Evolutionary conservation across 139 green algal genomes (phyloP), one percentile per base, ranked within the genome.

Genomic region (Chlorella sp.): DNA sequence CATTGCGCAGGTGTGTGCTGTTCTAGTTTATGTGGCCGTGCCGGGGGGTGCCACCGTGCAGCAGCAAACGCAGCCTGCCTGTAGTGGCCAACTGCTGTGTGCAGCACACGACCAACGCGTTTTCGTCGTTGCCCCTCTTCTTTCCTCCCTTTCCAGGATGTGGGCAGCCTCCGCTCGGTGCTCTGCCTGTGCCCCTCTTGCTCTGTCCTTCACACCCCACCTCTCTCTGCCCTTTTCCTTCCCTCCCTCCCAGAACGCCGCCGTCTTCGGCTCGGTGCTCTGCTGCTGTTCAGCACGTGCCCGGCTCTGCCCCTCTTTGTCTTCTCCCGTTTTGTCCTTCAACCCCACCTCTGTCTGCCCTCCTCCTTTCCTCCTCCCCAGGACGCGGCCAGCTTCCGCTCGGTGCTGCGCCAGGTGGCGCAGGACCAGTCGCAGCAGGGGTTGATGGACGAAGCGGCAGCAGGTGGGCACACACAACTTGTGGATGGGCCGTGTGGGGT

Each of bases 1-100:
- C 89, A 94, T 97, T 57, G 94, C 94, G 28, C 81, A 95, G 42
- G 95, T 39, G 42, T 5, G 34, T 77, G 48, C n/a, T 28, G 3
- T 14, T 60, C 14, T 5, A 32, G 81, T 73, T 18, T 82, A 19
- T 14, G 3, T 75, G 66, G 15, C 66, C 15, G 66, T 3, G 28
- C 19, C 24, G 3, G 40, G 3, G 19, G 77, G 21, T 39, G 37
- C 7, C 11, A 7, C 39, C 18, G 22, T 7, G n/a, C 37, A 64
- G 39, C 14, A 24, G 37, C 37, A 34, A 3, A 7, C 11, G 39
- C 39, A 83, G 21, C 32, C 75, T 48, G 75, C 75, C 32, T 34
- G 53, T 15, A 26, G 36, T 42, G 11, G 60, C 60, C 60, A 68
- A 68, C 48, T 60, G 4, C 57, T 77, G 36, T 86, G 53, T 76